Base-by-base conservation (phyloP, 441 rosid genomes). In the Euphorbia schlechtendalii region DNA sequence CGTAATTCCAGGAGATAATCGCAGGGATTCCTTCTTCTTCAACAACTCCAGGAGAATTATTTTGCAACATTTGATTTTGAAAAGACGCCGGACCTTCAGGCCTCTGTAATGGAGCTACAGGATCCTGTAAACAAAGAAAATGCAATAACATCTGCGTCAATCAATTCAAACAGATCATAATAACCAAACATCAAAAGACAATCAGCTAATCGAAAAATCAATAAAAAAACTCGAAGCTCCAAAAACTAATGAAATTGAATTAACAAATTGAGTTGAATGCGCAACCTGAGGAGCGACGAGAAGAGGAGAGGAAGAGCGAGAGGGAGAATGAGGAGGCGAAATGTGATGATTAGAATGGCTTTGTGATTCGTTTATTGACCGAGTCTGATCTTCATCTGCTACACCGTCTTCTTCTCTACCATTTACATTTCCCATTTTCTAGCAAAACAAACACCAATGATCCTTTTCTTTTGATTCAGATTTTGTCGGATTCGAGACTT, bases 11-110 rank as follows among this genome's bases (percentile, higher is more conserved):
- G 57, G 86, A 83, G 72, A 93, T 83, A 43, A 90, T 56, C 13
- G 73, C 79, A 32, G 99, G 99, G 69, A 93, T 81, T 65, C 91
- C 97, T 69, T 72, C 77, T 78, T 86, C 89, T n/a, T n/a, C n/a
- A 38, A 59, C 69, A 62, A 58, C 77, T 63, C 76, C 81, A 65
- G 67, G 80, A 62, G 88, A 70, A 32, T 84, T 89, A 72, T 67
- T 78, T 63, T 40, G 83, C 75, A 83, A 76, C 68, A 73, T 72
- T 61, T 77, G 86, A 69, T 71, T 83, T 32, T 67, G 67, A 48
- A 77, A 66, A 65, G 81, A 64, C 40, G 81, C n/a, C n/a, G n/a
- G 72, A 3, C 70, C 83, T 66, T 82, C 83, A 59, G 73, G 61
- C 71, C 80, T 81, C 68, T 67, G 89, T 76, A 90, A 68, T 18